Evolutionary conservation across 2,329 filamentous ascomycete genomes (phyloP), one percentile per base, ranked within the genome.

Genomic region (Cercospora citrullina): DNA sequence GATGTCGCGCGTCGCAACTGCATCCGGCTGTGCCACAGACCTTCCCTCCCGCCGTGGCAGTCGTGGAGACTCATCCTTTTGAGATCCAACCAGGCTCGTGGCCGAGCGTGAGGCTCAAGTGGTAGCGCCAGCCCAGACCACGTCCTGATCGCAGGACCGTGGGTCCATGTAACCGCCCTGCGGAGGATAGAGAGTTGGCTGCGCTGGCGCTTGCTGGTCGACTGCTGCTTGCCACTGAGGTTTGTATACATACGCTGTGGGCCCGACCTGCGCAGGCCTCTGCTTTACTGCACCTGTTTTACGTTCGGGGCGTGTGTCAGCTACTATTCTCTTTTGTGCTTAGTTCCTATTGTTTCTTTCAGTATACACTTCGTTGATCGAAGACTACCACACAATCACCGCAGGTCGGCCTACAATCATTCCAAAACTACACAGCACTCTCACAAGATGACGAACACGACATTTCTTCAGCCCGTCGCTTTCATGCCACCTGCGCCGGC

Each of bases 401-500:
- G 82, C 83, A 81, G 82, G 84, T 74, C 82, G 79, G 78, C 73
- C 66, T 71, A 70, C 73, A 70, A 65, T 73, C 68, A 48, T 71
- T 73, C 58, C 33, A 63, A 60, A 23, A 60, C 4, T 8, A 28
- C 53, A 18, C 57, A 10, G 31, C 21, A 57, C 16, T 61, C 48
- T 60, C 51, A 53, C 55, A 68, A 71, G 39, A 65, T 66, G 67
- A 68, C 69, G 74, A 80, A 72, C 60, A 86, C 86, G 84, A 77
- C 81, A 73, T 79, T 79, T 73, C 79, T 80, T 78, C 77, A 79
- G 75, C 82, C 84, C 75, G 83, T 82, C 69, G 78, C 81, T 69
- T 87, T 86, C 81, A 81, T 78, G 76, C 81, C 85, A 67, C 82
- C 83, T 80, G 84, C 84, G 86, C 87, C 84, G 87, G 86, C 78